These are phyloP conservation scores for Mucor lusitanicus DNA, from an alignment of 371 early-diverging fungal species.

Conservation along the genomic window DNA sequence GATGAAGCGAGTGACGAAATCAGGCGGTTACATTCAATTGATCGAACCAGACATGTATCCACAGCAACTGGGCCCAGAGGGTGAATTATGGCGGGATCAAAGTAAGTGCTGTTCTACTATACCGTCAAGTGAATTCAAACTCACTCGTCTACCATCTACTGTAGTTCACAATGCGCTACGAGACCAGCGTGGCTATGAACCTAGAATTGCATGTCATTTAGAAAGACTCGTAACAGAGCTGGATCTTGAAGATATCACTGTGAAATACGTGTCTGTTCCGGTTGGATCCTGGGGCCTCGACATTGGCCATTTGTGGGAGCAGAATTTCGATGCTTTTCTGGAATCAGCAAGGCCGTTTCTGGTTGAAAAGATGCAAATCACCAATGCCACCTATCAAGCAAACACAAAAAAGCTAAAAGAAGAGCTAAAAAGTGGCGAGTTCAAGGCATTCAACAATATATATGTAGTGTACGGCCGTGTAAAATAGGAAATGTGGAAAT, in stretches of 20 bases:
- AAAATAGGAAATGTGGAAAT: neutral
- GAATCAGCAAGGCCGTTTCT: constrained; percentile 12
- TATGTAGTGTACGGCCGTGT: constrained; percentile 14
- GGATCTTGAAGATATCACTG: constrained; percentile 9
- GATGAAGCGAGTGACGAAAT: neutral
- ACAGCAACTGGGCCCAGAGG: constrained; percentile 8
- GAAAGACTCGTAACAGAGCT: constrained; percentile 8
- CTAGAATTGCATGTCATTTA: constrained; percentile 10
- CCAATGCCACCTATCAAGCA: neutral
- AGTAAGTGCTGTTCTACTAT: neutral
- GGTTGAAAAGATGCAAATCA: constrained; percentile 4
- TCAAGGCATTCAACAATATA: constrained; percentile 21
- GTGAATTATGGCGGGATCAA: constrained; percentile 14
- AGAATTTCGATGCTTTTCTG: constrained; percentile 14
- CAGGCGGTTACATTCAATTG: constrained; percentile 30
- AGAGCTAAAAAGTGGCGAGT: constrained; percentile 1
- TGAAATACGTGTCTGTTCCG: constrained; percentile 22
- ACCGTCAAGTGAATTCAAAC: neutral
- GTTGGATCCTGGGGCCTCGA: constrained; percentile 28
- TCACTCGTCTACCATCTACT: neutral
- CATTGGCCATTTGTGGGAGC: constrained; percentile 22
- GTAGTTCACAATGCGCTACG: constrained; percentile 3
- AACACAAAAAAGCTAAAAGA: neutral
- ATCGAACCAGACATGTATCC: constrained; percentile 19
- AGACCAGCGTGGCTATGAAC: constrained; percentile 2